phyloP scores from a whole-genome alignment of 352 stramenopile genomes.

The Globisporangium sylvaticum region DNA sequence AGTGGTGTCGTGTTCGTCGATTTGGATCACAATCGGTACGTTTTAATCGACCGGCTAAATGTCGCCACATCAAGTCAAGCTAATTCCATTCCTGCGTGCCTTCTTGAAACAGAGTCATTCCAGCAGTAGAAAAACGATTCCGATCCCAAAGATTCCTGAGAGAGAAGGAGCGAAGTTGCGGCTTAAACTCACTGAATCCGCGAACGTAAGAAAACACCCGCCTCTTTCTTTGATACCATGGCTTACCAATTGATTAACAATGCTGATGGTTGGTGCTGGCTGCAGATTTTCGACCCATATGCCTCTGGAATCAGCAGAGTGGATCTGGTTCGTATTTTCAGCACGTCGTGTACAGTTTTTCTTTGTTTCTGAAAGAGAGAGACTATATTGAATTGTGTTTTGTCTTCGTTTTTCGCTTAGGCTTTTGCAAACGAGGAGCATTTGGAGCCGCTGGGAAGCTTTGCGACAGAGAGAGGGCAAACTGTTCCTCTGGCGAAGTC shows the following conservation, averaged over 20 bases:
- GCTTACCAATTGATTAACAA: neutral
- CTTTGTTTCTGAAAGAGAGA: neutral
- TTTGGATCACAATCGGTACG: slow-evolving; percentile 89
- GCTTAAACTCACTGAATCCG: slow-evolving; percentile 57
- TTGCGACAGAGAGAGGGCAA: slow-evolving; percentile 61
- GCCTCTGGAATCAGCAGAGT: slow-evolving; percentile 66
- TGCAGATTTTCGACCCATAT: slow-evolving; percentile 78
- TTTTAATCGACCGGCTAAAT: neutral
- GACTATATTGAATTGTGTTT: neutral
- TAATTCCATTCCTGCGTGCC: neutral
- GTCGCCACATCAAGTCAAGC: neutral
- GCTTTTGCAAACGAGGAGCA: slow-evolving; percentile 80
- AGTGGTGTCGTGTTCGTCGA: slow-evolving; percentile 92
- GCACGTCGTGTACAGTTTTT: neutral
- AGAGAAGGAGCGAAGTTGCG: slow-evolving; percentile 60
- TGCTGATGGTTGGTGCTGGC: neutral
- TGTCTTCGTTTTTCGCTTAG: slow-evolving; percentile 18
- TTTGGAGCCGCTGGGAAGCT: slow-evolving; percentile 73
- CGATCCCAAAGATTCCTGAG: slow-evolving; percentile 73
- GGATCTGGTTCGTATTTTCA: slow-evolving; percentile 38
- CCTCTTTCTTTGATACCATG: too few relatives aligned
- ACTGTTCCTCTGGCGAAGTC: slow-evolving; percentile 62
- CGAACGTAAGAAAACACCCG: slow-evolving; percentile 30
- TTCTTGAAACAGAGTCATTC: slow-evolving; percentile 47
- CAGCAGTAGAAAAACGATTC: slow-evolving; percentile 58